Conservation (phyloP, 1,284 basidiomycete species). For the Tylopilus sp. region DNA sequence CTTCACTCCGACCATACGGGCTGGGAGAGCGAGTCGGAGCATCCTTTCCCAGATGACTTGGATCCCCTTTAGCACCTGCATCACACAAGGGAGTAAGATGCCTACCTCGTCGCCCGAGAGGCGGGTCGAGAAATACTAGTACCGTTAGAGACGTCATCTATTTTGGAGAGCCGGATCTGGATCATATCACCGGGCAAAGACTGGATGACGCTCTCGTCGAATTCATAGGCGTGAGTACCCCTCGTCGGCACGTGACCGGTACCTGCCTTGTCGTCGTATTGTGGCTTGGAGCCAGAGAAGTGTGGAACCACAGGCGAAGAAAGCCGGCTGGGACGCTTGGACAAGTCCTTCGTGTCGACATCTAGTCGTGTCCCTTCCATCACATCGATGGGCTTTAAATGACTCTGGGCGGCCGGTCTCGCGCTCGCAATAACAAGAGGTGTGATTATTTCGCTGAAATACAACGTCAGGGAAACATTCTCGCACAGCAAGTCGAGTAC, state of each 20-base stretch:
- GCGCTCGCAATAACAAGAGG: not conserved
- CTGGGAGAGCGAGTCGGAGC: not conserved
- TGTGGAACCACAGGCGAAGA: not conserved
- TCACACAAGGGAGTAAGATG: not conserved
- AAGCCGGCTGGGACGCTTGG: no score
- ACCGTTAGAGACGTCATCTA: not conserved
- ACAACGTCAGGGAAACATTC: slow-evolving; percentile 1
- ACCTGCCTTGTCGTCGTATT: not conserved
- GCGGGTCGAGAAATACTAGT: not conserved
- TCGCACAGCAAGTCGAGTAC: not conserved
- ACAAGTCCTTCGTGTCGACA: not conserved
- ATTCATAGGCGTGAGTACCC: not conserved
- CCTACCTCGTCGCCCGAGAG: slow-evolving; percentile 4
- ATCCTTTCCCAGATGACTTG: not conserved
- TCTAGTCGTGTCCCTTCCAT: not conserved
- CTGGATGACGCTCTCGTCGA: not conserved
- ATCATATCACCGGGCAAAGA: not conserved
- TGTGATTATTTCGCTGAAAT: slow-evolving; percentile 1
- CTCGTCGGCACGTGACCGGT: not conserved
- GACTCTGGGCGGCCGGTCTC: not conserved
- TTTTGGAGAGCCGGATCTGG: not conserved
- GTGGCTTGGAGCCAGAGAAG: not conserved
- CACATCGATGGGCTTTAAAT: not conserved
- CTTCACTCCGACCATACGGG: not conserved
- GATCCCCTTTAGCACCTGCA: slow-evolving; percentile 1